Base-by-base conservation (phyloP, 441 rosid genomes). In the Manihot esculenta region DNA sequence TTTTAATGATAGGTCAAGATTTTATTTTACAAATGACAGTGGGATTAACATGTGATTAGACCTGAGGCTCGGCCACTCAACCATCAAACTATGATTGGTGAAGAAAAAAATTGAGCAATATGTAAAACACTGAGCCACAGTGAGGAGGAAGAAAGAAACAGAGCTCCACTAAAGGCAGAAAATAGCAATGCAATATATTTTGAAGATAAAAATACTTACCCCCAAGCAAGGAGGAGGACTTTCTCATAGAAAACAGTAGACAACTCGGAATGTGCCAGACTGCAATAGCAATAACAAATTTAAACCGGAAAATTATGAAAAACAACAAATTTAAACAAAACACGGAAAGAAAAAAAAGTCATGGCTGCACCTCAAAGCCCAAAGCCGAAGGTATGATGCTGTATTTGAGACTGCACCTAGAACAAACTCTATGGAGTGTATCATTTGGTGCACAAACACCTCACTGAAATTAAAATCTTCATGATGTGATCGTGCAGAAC, bases 381-480 rank as follows among this genome's bases (percentile, higher is more conserved):
- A 94, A 59, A 94, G 97, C 77, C 99, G 97, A 84, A 94, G 97
- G 84, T 94, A 92, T 11, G 99, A 94, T 61, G 99, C 97, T 17
- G 97, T 94, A 81, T 94, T 94, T 73, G 99, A 94, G 76, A 94
- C 99, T 78, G 99, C 90, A 68, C 97, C 99, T 47, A 94, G 92
- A 76, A 94, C 89, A 74, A 92, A 92, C 81, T 94, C 99, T 69
- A 94, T 92, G 62, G 99, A 94, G 83, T 94, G 97, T 82, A 94
- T 92, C 97, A 94, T 83, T 81, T 94, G 99, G 87, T 94, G 99
- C 86, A 94, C 99, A 85, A 94, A 94, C 71, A 90, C 84, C 87
- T 94, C 99, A 80, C 97, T 88, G 80, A 94, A 94, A 81, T 94
- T 92, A 65, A 94, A 94, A 73, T 94, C 99, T 78, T 90, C 97